Evolutionary conservation across 257 asterid genomes (phyloP).

Genomic region (Lantana camara): DNA sequence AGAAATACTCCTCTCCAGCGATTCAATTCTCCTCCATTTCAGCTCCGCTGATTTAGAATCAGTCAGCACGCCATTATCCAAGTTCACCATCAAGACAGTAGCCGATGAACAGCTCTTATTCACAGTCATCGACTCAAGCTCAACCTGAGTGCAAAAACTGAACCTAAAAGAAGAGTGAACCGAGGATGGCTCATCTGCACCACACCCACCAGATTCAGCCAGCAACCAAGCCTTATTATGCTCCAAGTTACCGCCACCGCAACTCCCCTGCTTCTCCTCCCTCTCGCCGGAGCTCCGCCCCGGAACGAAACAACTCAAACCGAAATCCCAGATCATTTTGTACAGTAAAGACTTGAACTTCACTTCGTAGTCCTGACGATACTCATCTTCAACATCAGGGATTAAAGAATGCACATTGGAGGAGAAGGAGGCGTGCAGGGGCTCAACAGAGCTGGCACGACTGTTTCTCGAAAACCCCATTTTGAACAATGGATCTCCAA

Average conservation of each 20-base stretch:
- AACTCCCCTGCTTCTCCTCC: conserved; percentile 11
- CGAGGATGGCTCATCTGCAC: conserved; percentile 63
- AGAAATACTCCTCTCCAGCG: conserved; percentile 70
- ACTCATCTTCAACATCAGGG: conserved; percentile 16
- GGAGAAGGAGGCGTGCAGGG: conserved; percentile 29
- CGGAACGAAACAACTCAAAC: conserved; percentile 54
- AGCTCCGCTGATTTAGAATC: conserved; percentile 53
- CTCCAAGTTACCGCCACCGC: conserved; percentile 38
- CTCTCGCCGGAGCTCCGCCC: conserved; percentile 37
- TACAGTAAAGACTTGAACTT: conserved; percentile 49
- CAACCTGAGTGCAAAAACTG: conserved; percentile 71
- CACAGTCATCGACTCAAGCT: conserved; percentile 63
- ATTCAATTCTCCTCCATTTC: conserved; percentile 65
- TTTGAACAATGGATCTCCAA: conserved; percentile 37
- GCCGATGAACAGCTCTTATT: conserved; percentile 40
- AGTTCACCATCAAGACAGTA: conserved; percentile 79
- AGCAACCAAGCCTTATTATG: conserved; percentile 73
- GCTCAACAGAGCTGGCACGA: conserved; percentile 37
- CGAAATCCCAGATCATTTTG: conserved; percentile 65
- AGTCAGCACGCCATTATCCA: conserved; percentile 57
- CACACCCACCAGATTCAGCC: conserved; percentile 71
- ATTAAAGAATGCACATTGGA: conserved; percentile 33
- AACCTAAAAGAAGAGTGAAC: conserved; percentile 84
- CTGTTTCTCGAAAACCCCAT: conserved; percentile 51
- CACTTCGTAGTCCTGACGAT: conserved; percentile 32